Conservation (phyloP, 805 yeast genomes). For the Ogataea paraovalis region DNA sequence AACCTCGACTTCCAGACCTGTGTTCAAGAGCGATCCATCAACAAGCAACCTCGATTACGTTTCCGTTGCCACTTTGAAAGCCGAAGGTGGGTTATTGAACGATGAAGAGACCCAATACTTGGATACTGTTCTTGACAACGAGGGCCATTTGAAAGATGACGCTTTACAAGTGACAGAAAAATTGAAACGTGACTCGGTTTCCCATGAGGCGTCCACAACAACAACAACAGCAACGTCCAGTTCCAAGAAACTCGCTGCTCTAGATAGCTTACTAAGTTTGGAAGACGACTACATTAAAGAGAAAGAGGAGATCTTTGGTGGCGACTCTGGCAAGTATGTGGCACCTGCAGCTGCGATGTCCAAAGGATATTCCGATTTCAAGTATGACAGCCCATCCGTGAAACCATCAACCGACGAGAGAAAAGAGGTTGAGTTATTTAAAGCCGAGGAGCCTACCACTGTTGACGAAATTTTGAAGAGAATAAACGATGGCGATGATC, state of each 20-base stretch:
- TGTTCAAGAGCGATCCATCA: constrained; percentile 40
- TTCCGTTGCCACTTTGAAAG: constrained; percentile 34
- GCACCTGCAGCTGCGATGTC: constrained; percentile 33
- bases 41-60: constrained; percentile 17
- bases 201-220: background rate
- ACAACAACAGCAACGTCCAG: background rate
- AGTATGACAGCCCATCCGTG: constrained; percentile 10
- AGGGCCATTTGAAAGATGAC: constrained; percentile 50
- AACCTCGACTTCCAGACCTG: constrained; percentile 34
- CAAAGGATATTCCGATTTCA: constrained; percentile 15
- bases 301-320: constrained; percentile 24
- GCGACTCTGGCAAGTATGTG: constrained; percentile 29
- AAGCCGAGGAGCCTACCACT: constrained; percentile 24
- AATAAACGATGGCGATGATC: constrained; percentile 29
- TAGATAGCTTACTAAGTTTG: constrained; percentile 1
- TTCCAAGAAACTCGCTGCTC: background rate
- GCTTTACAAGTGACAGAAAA: constrained; percentile 33
- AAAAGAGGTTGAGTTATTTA: constrained; percentile 14
- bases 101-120: constrained; percentile 57
- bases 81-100: constrained; percentile 51
- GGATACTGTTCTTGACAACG: constrained; percentile 47
- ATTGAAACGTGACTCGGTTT: constrained; percentile 10
- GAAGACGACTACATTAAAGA: constrained; percentile 9
- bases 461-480: constrained; percentile 31
- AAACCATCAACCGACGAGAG: constrained; percentile 8